A percentile compares a stretch with the other conserved stretches of the same genome.
phyloP scores from a whole-genome alignment of 768 basidiomycete species.

The Termitomyces sp. region DNA sequence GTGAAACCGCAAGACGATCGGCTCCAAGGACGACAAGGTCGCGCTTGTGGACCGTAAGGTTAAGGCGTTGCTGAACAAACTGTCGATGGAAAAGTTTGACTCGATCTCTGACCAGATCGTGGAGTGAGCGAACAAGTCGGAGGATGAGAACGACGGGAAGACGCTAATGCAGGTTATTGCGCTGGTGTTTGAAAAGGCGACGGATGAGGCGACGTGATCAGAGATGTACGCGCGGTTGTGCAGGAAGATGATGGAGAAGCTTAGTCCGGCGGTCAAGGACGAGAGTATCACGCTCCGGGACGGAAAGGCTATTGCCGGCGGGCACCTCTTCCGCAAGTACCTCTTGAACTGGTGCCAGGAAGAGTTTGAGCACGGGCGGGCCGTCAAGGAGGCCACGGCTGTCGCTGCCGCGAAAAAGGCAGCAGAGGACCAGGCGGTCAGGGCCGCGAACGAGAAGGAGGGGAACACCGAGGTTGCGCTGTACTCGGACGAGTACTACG shows the following conservation, averaged over 20 bases:
- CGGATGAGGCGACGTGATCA: constrained; percentile 92
- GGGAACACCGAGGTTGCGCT: constrained; percentile 61
- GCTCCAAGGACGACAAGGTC: constrained; percentile 50
- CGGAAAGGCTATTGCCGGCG: constrained; percentile 85
- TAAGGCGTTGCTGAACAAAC: constrained; percentile 87
- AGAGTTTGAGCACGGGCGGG: constrained; percentile 96
- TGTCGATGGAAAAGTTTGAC: constrained; percentile 96
- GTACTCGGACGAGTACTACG: constrained; percentile 95
- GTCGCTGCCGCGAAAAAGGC: constrained; percentile 84
- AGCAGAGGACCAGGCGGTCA: constrained; percentile 76
- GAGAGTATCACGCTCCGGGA: constrained; percentile 77
- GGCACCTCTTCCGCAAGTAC: constrained; percentile 94
- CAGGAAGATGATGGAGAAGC: constrained; percentile 77
- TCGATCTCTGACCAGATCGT: constrained; percentile 95
- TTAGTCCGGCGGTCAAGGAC: constrained; percentile 54
- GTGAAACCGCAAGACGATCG: constrained; percentile 60
- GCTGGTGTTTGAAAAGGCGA: constrained; percentile 96
- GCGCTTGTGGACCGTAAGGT: constrained; percentile 94
- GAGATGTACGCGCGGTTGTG: constrained; percentile 97
- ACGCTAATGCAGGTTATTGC: constrained; percentile 95
- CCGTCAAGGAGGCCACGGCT: constrained; percentile 79
- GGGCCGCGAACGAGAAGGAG: constrained; percentile 58
- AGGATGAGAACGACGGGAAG: constrained; percentile 86
- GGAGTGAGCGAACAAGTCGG: constrained; percentile 89
- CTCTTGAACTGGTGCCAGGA: constrained; percentile 95